Conservation (phyloP, 1,284 basidiomycete genomes). For the Ceratobasidium papillatum region DNA sequence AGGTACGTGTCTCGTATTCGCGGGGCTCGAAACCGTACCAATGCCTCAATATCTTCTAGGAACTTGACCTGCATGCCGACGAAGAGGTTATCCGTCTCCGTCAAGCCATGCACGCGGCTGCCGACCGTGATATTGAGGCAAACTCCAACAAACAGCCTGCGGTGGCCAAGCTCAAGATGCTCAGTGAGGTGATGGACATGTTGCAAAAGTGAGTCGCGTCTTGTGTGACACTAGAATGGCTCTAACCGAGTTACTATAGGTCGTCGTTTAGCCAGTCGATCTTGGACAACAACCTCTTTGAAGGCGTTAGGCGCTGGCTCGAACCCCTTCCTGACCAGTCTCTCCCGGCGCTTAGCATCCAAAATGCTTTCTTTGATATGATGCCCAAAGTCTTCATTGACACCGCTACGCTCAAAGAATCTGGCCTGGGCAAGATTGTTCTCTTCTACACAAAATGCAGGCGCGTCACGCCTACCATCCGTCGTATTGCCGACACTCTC, state of each 20-base stretch:
- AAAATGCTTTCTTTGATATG: slow-evolving; percentile 88
- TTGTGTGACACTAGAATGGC: slow-evolving; percentile 22
- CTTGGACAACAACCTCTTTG: slow-evolving; percentile 93
- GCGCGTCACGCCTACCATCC: slow-evolving; percentile 84
- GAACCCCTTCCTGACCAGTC: slow-evolving; percentile 94
- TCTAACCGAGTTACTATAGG: slow-evolving; percentile 55
- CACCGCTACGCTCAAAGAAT: slow-evolving; percentile 89
- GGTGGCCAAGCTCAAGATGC: slow-evolving; percentile 82
- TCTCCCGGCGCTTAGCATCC: slow-evolving; percentile 95
- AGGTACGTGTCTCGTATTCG: slow-evolving; percentile 55
- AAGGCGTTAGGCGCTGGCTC: slow-evolving; percentile 91
- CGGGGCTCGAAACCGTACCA: slow-evolving; percentile 46
- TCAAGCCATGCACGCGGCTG: slow-evolving; percentile 87
- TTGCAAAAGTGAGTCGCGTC: slow-evolving; percentile 82
- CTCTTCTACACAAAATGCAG: slow-evolving; percentile 96
- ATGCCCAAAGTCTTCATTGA: slow-evolving; percentile 93
- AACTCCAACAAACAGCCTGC: slow-evolving; percentile 88
- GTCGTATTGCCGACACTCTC: slow-evolving; percentile 83
- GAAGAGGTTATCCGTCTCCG: slow-evolving; percentile 88
- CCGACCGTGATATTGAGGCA: slow-evolving; percentile 83
- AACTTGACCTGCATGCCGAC: slow-evolving; percentile 88
- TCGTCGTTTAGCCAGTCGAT: slow-evolving; percentile 90
- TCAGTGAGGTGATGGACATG: slow-evolving; percentile 91
- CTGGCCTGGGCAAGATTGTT: slow-evolving; percentile 88
- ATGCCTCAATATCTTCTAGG: slow-evolving; percentile 52